Base-by-base conservation (phyloP, 129 eudicot genomes). In the Lactuca saligna region DNA sequence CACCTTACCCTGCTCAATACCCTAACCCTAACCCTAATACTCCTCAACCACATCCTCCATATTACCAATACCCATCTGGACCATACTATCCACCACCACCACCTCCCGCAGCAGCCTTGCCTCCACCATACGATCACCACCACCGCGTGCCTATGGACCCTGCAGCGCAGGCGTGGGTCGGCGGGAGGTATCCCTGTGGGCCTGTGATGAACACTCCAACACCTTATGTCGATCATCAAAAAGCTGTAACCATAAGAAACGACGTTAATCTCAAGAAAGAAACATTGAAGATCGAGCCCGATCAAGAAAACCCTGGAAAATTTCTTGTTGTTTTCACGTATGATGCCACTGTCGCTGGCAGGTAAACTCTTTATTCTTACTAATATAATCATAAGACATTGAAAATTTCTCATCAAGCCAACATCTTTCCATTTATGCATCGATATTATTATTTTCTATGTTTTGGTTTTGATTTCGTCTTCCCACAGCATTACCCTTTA, bases 281-380 rank as follows among this genome's bases (percentile, higher is more conserved):
- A 70, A 86, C 84, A 61, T 75, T 93, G 51, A 81, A 74, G 72
- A 70, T 93, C 37, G 97, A 82, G 54, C 70, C 90, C 12, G 99
- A 93, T 78, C 93, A 87, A 56, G 78, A 61, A 3, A 75, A 88
- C 58, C 91, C 96, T 46, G 99, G 99, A 6, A 83, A 76, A 61
- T 83, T 54, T 72, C 87, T 93, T 49, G 93, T 93, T 63, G 78
- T 86, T 1, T 93, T 89, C 75, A 84, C 92, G 5, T 89, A 87
- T 70, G 99, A 93, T 75, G 99, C 99, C 61, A 85, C 92, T 54
- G 95, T 89, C 68, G 81, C 92, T 66, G 97, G 95, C 69, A 92
- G 98, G 98, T 92, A 82, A 42, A 33, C 3, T 13, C 4, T 15
- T n/a, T 73, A 6, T 63, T 53, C 11, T 32, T 33, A 3, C 15